phyloP scores from a whole-genome alignment of 371 early-diverging fungal genomes.

The Mortierella sp. region DNA sequence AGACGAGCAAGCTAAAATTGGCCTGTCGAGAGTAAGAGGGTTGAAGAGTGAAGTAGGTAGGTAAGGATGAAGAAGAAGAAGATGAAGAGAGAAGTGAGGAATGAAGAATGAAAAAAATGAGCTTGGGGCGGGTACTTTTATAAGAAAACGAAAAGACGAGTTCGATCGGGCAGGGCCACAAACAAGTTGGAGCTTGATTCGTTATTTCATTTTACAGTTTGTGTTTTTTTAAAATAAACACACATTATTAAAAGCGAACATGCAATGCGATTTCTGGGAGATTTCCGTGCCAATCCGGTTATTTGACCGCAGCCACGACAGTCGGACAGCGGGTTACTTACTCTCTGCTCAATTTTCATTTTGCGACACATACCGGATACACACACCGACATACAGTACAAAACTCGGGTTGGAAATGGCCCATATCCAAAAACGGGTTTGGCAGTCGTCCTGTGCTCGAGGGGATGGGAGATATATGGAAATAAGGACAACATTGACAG shows the following conservation, averaged over 20 bases:
- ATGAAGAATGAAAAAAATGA: not conserved
- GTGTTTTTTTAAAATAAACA: not conserved
- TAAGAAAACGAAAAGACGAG: not conserved
- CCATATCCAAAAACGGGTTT: conserved; percentile 13
- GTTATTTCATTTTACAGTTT: not conserved
- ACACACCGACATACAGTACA: too few species aligned
- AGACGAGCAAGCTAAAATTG: not conserved
- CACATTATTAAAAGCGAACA: not conserved
- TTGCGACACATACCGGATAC: not conserved
- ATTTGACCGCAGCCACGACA: not conserved
- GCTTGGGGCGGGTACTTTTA: not conserved
- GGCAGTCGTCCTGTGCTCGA: not conserved
- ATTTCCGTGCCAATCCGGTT: conserved; percentile 9
- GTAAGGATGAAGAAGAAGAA: not conserved
- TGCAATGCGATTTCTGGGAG: not conserved
- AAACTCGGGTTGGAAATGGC: not conserved
- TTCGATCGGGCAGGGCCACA: not conserved
- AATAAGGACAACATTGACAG: not conserved
- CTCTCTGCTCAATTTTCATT: not conserved
- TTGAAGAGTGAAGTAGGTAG: not conserved
- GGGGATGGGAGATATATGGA: not conserved
- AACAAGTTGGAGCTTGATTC: not conserved
- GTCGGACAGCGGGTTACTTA: not conserved
- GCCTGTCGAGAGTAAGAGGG: not conserved
- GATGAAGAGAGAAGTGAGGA: not conserved